Conservation (phyloP, 2,329 filamentous ascomycete species). For the Ophiocordyceps australis region DNA sequence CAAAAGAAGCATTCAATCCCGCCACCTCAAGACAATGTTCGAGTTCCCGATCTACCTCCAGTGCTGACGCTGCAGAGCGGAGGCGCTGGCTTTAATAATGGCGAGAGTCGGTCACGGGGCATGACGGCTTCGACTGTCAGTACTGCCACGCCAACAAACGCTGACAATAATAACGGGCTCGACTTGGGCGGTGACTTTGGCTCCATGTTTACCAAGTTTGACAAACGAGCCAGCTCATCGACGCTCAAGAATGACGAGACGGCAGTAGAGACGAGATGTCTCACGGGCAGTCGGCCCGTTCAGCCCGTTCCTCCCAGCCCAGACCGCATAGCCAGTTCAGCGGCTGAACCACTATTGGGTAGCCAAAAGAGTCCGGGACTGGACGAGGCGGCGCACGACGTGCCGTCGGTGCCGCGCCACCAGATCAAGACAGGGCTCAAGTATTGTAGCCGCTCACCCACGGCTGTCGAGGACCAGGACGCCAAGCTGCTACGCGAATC, state of each 20-base stretch:
- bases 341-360: conserved; percentile 25
- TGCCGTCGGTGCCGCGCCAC: conserved; percentile 17
- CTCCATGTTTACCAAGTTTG: conserved; percentile 35
- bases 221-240: conserved; percentile 32
- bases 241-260: conserved; percentile 24
- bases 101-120: conserved; percentile 23
- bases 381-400: conserved; percentile 14
- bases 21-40: conserved; percentile 10
- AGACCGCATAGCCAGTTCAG: conserved; percentile 21
- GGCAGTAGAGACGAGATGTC: conserved; percentile 20
- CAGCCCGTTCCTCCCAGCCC: conserved; percentile 28
- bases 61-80: conserved; percentile 15
- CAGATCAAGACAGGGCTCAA: conserved; percentile 10
- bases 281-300: conserved; percentile 23
- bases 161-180: conserved; percentile 21
- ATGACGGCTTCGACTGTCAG: conserved; percentile 34
- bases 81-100: conserved; percentile 3
- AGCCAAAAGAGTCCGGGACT: conserved; percentile 31
- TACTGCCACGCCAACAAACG: conserved; percentile 30
- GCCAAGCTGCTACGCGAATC: conserved; percentile 33
- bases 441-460: conserved; percentile 14
- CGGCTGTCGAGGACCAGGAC: conserved; percentile 31
- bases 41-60: conserved; percentile 17
- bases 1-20: conserved; percentile 26
- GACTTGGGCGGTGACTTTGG: conserved; percentile 40